Conservation (phyloP, 148 eudicot species). For the Chenopodium formosanum region DNA sequence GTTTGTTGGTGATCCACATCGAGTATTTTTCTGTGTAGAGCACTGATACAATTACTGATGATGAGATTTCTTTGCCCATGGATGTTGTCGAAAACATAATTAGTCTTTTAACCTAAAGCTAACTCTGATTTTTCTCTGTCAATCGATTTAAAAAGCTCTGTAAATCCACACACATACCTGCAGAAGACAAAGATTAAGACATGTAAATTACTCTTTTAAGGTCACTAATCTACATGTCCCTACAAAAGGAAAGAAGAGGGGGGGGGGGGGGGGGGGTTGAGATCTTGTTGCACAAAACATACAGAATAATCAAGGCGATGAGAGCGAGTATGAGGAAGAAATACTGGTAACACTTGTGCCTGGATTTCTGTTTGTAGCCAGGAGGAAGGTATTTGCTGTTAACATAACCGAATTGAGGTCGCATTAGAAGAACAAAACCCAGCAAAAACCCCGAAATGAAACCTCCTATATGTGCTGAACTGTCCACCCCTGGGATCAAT, state of each 20-base stretch:
- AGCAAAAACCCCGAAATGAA: constrained; percentile 35
- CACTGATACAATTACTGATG: neutral
- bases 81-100: neutral
- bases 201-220: neutral
- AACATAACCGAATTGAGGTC: constrained; percentile 48
- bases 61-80: neutral
- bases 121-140: neutral
- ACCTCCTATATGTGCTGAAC: constrained; percentile 44
- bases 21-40: neutral
- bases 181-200: neutral
- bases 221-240: neutral
- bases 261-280: neutral
- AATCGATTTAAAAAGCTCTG: constrained; percentile 2
- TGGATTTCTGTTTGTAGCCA: constrained; percentile 21
- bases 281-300: neutral
- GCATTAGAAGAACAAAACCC: constrained; percentile 38
- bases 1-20: neutral
- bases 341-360: constrained; percentile 42
- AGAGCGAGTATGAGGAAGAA: constrained; percentile 29
- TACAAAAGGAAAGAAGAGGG: neutral
- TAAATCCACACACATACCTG: constrained; percentile 29
- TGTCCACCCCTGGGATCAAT: constrained; percentile 46
- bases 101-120: neutral
- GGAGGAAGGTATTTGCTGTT: constrained; percentile 36
- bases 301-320: constrained; percentile 30